Conservation (phyloP, 352 stramenopile genomes). For the Pythium dissimile region DNA sequence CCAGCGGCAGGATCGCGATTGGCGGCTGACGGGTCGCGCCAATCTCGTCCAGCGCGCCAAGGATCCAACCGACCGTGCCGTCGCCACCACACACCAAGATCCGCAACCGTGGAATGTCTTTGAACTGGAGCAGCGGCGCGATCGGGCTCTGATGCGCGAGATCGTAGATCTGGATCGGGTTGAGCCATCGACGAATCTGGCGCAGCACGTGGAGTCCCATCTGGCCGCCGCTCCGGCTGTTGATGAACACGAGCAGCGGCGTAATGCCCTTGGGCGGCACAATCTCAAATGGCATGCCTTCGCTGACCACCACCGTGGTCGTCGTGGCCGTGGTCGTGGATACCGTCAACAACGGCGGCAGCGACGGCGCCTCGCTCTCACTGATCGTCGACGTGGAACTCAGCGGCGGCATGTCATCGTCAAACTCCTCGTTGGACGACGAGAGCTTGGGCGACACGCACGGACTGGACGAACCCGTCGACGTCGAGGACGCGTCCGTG, state of each 20-base stretch:
- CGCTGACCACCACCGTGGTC: conserved; percentile 9
- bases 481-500: conserved; percentile 2
- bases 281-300: conserved; percentile 53
- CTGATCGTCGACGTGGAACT: neutral
- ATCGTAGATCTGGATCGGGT: conserved; percentile 96
- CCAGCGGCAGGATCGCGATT: conserved; percentile 94
- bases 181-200: conserved; percentile 90
- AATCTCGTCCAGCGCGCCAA: conserved; percentile 72
- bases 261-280: conserved; percentile 43
- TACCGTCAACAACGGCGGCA: conserved; percentile 8
- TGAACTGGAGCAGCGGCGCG: conserved; percentile 88
- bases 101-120: conserved; percentile 79
- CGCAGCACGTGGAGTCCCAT: conserved; percentile 92
- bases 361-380: conserved; percentile 4
- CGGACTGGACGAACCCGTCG: conserved; percentile 9
- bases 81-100: conserved; percentile 95
- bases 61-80: conserved; percentile 92
- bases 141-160: conserved; percentile 91
- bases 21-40: conserved; percentile 70
- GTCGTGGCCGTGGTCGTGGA: neutral
- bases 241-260: conserved; percentile 92
- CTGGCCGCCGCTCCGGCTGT: conserved; percentile 91
- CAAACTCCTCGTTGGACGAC: neutral
- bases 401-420: neutral
- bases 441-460: neutral